phyloP scores from a whole-genome alignment of 1,284 basidiomycete species.

The Ceratobasidium papillatum region DNA sequence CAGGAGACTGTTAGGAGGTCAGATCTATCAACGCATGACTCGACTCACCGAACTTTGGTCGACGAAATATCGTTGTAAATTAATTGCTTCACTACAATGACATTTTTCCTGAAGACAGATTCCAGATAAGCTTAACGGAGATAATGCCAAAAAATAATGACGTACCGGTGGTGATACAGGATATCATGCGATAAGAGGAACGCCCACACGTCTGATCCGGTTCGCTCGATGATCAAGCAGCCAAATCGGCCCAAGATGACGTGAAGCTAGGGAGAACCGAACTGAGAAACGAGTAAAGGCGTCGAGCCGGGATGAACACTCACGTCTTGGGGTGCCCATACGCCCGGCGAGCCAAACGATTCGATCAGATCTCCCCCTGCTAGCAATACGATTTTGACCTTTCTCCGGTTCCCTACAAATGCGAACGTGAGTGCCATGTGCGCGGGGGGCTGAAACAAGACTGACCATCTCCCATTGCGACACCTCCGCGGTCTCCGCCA shows the following conservation, averaged over 20 bases:
- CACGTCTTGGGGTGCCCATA: constrained; percentile 95
- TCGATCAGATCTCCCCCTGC: constrained; percentile 97
- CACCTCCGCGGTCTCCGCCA: constrained; percentile 71
- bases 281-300: neutral
- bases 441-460: neutral
- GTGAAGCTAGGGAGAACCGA: constrained; percentile 61
- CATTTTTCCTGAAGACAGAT: constrained; percentile 70
- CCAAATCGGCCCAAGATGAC: constrained; percentile 67
- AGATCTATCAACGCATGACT: constrained; percentile 11
- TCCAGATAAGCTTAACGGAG: constrained; percentile 46
- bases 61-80: constrained; percentile 99
- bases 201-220: constrained; percentile 68
- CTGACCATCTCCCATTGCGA: constrained; percentile 49
- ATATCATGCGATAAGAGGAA: constrained; percentile 64
- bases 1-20: constrained; percentile 31
- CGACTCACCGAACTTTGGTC: constrained; percentile 75
- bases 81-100: constrained; percentile 93
- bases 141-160: constrained; percentile 33
- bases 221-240: constrained; percentile 66
- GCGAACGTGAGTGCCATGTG: neutral
- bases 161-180: constrained; percentile 58
- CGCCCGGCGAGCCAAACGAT: constrained; percentile 98
- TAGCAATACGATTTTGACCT: constrained; percentile 78
- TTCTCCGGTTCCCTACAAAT: constrained; percentile 33
- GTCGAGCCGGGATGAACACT: constrained; percentile 49